phyloP scores from a whole-genome alignment of 1,284 basidiomycete species.

The Takashimella koratensis region DNA sequence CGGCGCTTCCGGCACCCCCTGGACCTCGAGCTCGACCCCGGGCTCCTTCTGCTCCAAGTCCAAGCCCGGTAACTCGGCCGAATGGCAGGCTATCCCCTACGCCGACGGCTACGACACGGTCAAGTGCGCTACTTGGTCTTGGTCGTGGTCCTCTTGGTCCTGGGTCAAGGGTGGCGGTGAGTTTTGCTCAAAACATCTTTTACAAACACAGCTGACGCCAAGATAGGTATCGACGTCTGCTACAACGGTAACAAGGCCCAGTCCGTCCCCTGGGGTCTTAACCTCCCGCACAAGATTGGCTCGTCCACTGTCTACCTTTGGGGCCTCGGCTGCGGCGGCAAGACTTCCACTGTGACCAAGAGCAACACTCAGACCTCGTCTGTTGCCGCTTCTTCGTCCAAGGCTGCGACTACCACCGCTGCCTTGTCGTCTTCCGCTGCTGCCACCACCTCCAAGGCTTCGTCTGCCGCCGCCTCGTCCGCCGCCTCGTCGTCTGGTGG shows the following conservation, averaged over 20 bases:
- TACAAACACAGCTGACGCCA: no score
- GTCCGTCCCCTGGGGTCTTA: slow-evolving; percentile 18
- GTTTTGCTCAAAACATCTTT: no score
- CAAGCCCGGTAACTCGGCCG: slow-evolving; percentile 24
- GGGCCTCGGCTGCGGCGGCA: neutral
- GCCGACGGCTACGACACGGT: slow-evolving; percentile 24
- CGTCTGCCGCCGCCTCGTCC: slow-evolving; percentile 4
- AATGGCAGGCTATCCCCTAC: slow-evolving; percentile 21
- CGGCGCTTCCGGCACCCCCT: slow-evolving; percentile 23
- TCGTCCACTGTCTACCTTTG: neutral
- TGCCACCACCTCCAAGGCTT: slow-evolving; percentile 7
- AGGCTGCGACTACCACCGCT: neutral
- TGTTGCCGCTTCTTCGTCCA: neutral
- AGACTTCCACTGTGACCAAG: slow-evolving; percentile 8
- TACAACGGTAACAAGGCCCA: slow-evolving; percentile 23
- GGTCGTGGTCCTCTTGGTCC: slow-evolving; percentile 1
- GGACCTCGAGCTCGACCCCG: slow-evolving; percentile 21
- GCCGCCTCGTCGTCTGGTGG: neutral
- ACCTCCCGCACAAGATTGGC: slow-evolving; percentile 24
- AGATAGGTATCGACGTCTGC: slow-evolving; percentile 27
- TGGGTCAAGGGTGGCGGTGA: slow-evolving; percentile 1
- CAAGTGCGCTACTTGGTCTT: slow-evolving; percentile 9
- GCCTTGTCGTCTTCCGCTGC: slow-evolving; percentile 5
- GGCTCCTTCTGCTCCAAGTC: slow-evolving; percentile 23
- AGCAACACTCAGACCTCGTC: neutral